Base-by-base conservation (phyloP, 2,329 filamentous ascomycete genomes). In the Herpotrichia juniperi region DNA sequence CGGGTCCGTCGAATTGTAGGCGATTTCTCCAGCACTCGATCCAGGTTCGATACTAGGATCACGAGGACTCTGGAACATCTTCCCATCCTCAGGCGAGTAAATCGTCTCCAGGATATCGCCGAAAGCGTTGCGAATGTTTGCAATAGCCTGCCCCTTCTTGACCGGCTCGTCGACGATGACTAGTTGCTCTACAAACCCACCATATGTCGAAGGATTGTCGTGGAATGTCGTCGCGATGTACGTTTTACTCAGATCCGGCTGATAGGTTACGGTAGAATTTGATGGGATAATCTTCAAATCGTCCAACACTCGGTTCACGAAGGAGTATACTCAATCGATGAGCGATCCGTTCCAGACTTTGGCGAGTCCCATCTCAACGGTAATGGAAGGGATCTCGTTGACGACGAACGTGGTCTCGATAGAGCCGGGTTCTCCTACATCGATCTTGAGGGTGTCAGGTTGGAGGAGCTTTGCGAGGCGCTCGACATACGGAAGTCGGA, bases 401-500 rank as follows among this genome's bases (percentile, higher is more conserved):
- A 67, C 57, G 4, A 76, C 65, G 39, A 71, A 76, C 0, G 72
- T 73, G 2, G 72, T 75, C 47, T 76, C 73, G 40, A 76, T 74
- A 25, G 63, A 68, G 25, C 73, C 74, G 2, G 71, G 69, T 61
- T 75, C 71, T 26, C 73, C 73, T 11, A 63, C 56, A 22, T 75
- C 74, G 46, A 75, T 71, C 53, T 75, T 76, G 26, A 76, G 62
- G 14, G 71, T 71, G 51, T 75, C 72, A 14, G 73, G 72, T 42
- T 73, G 69, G 6, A 73, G 61, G 5, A 76, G 64, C 51, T 76
- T 74, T 25, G 73, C 69, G 1, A 76, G 62, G 11, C 72, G 67
- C 62, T 74, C 67, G 12, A 75, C 72, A 44, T 73, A 73, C 7
- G 68, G 64, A 0, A 70, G 59, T 9, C 67, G 63, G 50, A 70